phyloP scores from a whole-genome alignment of 192 early-diverging fungal genomes.

The Gamsiella multidivaricata region DNA sequence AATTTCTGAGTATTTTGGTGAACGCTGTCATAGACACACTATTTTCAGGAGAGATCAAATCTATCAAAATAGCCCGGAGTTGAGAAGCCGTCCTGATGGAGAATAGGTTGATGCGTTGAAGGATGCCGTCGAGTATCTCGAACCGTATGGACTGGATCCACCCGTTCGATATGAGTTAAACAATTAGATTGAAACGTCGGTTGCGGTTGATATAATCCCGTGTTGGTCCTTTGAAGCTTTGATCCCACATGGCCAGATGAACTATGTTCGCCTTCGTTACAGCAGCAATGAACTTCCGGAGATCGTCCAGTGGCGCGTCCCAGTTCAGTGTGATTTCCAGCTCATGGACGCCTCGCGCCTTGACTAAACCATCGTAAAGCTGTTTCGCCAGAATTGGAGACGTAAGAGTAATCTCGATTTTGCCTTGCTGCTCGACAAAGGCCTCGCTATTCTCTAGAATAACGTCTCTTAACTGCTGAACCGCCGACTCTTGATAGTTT shows the following conservation, averaged over 20 bases:
- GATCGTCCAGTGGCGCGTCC: constrained; percentile 3
- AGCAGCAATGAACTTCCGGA: background rate
- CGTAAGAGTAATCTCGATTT: background rate
- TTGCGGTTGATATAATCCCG: background rate
- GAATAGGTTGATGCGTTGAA: no score
- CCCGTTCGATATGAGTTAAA: background rate
- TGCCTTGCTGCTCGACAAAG: background rate
- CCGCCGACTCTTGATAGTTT: background rate
- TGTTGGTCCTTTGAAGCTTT: background rate
- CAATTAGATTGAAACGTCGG: background rate
- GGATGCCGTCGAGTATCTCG: no score
- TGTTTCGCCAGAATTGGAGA: background rate
- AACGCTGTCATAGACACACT: no score
- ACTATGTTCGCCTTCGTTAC: background rate
- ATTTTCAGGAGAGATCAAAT: no score
- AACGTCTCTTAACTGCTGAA: background rate
- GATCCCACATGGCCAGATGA: background rate
- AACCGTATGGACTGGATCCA: no score
- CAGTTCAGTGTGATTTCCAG: background rate
- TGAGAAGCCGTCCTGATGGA: no score
- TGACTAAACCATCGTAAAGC: constrained; percentile 1
- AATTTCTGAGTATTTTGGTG: no score
- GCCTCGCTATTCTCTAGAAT: background rate
- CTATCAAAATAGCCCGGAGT: no score
- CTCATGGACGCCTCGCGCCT: background rate